Evolutionary conservation across 2,329 filamentous ascomycete genomes (phyloP), one percentile per base, ranked within the genome.

Genomic region (Cordyceps javanica): DNA sequence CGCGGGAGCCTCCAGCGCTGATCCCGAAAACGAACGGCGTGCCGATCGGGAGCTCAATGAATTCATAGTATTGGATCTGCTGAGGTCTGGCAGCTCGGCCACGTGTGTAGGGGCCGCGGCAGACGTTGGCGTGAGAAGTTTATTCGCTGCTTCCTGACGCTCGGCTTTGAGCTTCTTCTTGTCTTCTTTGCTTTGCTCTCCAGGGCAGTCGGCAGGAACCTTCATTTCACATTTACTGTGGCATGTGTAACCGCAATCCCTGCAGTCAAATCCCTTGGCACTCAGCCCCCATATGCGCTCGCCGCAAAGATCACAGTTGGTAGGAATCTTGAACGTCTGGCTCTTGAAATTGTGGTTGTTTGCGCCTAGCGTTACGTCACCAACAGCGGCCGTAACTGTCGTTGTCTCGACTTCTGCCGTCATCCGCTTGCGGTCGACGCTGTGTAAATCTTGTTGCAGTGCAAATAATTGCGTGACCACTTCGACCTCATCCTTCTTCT

Each of bases 191-290:
- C 81, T 87, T 69, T 94, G 85, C 68, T 97, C 94, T 51, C 94
- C 94, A 0, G 94, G 94, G 68, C 94, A 99, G 69, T 96, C 90
- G 8, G 94, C 89, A 0, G 94, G 91, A 0, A 97, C 94, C 73
- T 97, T 99, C 88, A 99, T 94, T 76, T 99, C 91, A 71, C 94
- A 99, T 75, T 99, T 99, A 77, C 87, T 95, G 74, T 99, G 94
- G 69, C 94, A 99, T 2, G 92, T 97, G 74, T 97, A 99, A 34
- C 95, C 94, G 68, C 94, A 99, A 71, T 97, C 93, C 64, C 89
- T 85, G 68, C 94, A 99, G 70, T 96, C 92, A 68, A 96, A 95
- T 0, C 94, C 94, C 74, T 99, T 99, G 38, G 94, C 93, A 30
- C 91, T 96, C 41, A 99, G 73, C 0, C 94, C 94, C 94, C 94